Base-by-base conservation (phyloP, 306 rosid species). In the Medicago arabica region DNA sequence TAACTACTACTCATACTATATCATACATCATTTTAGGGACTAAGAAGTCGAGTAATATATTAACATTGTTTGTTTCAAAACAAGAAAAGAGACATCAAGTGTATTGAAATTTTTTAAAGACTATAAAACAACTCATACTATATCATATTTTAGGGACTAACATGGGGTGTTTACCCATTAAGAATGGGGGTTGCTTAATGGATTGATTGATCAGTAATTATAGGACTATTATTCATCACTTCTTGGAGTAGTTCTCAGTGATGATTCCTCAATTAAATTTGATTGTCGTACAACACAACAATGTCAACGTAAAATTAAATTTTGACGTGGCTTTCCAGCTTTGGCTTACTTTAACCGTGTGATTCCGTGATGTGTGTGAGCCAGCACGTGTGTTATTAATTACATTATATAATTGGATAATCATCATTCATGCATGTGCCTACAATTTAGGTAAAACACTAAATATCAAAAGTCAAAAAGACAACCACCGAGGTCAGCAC, bases 381-480 rank as follows among this genome's bases (percentile, higher is more conserved):
- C 19, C 7, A 63, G 66, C 87, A 67, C 84, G 82, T 80, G 87
- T 78, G 62, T 39, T 62, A 41, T 74, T 82, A 84, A 77, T 74
- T 82, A 84, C 69, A 17, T 25, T 15, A 71, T 65, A 71, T 71
- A 60, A 60, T 80, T 67, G 72, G 70, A 66, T 80, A 43, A 80
- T 80, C 57, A 49, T 49, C 64, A 73, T 80, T 74, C 57, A 43
- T 46, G 50, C 79, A 72, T 19, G 70, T 80, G 80, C 69, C 79
- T 31, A 76, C 68, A 9, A 71, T 72, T 54, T 67, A 53, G 74
- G 74, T 49, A 67, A 75, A 79, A 64, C 58, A 13, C 51, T 13
- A 17, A 5, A 4, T 63, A 41, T 38, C 36, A 3, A 55, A 79
- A 79, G 87, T 83, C 87, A 79, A 83, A 64, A 75, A 73, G 41